These are phyloP conservation scores for Entonaema liquescens DNA, from an alignment of 495 filamentous ascomycete genomes.

Conservation along the genomic window DNA sequence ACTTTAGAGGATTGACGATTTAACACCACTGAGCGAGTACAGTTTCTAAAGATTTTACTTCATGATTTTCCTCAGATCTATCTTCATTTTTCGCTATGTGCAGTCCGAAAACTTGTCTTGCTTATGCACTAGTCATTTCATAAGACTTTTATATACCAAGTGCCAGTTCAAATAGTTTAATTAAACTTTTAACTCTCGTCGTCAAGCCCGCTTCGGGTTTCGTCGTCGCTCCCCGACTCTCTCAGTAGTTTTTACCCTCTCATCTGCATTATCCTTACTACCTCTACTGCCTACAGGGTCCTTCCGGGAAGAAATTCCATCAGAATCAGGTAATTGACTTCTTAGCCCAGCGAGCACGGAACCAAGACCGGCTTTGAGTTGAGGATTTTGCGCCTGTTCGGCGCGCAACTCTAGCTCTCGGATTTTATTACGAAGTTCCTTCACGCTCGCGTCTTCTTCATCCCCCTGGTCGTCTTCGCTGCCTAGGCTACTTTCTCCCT, in stretches of 20 bases:
- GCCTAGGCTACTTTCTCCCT: neutral
- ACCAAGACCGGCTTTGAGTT: conserved; percentile 41
- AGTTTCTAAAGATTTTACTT: neutral
- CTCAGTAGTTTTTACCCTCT: neutral
- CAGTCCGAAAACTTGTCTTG: neutral
- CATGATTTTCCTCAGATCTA: neutral
- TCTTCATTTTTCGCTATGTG: neutral
- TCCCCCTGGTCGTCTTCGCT: conserved; percentile 18
- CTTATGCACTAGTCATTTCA: neutral
- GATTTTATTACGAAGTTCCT: conserved; percentile 46
- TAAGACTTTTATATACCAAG: neutral
- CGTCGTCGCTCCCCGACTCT: conserved; percentile 14
- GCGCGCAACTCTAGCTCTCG: conserved; percentile 41
- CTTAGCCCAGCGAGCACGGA: conserved; percentile 43
- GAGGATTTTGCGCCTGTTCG: conserved; percentile 41
- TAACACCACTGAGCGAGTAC: neutral
- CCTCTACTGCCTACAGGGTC: neutral
- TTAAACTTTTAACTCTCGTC: conserved; percentile 17
- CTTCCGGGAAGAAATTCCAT: neutral
- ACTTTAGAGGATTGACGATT: neutral
- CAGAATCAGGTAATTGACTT: conserved; percentile 36
- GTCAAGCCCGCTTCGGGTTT: conserved; percentile 17
- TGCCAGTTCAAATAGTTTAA: neutral
- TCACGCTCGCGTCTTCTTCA: conserved; percentile 37
- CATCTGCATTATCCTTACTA: neutral